Evolutionary conservation across 2,329 filamentous ascomycete genomes (phyloP), one percentile per base, ranked within the genome.

Genomic region (Aspergillus sergii): DNA sequence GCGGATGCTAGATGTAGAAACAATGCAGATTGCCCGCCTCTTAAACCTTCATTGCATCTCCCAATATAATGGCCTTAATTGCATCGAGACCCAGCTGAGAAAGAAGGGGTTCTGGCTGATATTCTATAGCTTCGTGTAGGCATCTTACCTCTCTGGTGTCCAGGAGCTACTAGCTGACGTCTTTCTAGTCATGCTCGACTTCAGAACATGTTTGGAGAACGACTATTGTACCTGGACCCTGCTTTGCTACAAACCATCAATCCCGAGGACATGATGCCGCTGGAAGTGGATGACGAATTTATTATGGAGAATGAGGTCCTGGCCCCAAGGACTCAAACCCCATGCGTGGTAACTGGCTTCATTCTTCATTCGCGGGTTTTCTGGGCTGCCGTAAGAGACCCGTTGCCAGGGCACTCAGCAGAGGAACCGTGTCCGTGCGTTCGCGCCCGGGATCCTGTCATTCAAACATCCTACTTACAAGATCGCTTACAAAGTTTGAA

Each of bases 71-170:
- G 74, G 72, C 1, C 65, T 76, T 2, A 74, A 76, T 45, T 68
- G 64, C 39, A 74, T 78, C 16, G 75, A 79, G 57, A 73, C 69
- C 0, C 77, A 79, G 48, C 64, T 78, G 3, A 66, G 77, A 12
- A 78, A 78, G 57, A 79, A 77, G 61, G 76, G 71, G 0, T 79
- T 78, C 46, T 79, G 76, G 74, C 61, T 78, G 14, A 69, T 74
- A 10, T 77, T 78, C 19, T 78, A 78, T 46, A 66, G 65, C 1
- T 77, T 72, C 39, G 65, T 68, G 66, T 67, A 55, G 61, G 66
- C 5, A 12, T 60, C 9, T 58, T 9, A 3, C 39, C 3, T 6
- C 3, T 45, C 9, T 9, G 21, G 16, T 30, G 23, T 9, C 19
- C 28, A 26, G 48, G 16, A 32, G 48, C 2, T 26, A 6, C 5